phyloP scores from a whole-genome alignment of 129 eudicot species.

The Oenanthe sinensis region DNA sequence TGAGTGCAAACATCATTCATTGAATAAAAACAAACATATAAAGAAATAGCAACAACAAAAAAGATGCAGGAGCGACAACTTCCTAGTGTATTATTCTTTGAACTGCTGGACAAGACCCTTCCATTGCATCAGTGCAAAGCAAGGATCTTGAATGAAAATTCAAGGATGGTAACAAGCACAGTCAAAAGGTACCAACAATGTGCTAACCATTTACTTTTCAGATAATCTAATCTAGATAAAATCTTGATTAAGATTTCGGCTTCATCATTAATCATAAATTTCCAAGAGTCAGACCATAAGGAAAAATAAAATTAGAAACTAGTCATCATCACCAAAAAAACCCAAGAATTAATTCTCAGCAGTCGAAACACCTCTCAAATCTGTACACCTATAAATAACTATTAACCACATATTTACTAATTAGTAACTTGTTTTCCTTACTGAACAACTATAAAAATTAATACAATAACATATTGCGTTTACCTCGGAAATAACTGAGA shows the following conservation, averaged over 20 bases:
- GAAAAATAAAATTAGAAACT: no score
- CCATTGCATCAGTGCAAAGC: neutral
- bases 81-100: neutral
- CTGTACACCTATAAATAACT: no score
- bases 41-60: neutral
- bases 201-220: no score
- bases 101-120: neutral
- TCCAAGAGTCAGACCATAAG: neutral
- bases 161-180: neutral
- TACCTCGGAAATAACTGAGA: conserved; percentile 71
- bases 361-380: neutral
- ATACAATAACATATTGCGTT: neutral
- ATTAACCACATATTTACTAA: no score
- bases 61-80: no score
- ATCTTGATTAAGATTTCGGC: neutral
- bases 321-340: no score
- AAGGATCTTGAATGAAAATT: neutral
- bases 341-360: neutral
- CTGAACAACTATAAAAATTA: neutral
- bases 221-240: no score
- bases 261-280: neutral
- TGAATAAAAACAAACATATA: neutral
- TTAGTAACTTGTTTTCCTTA: no score
- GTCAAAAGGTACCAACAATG: neutral
- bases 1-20: neutral